Conservation (phyloP, 2,329 filamentous ascomycete species). For the Colletotrichum plurivorum region DNA sequence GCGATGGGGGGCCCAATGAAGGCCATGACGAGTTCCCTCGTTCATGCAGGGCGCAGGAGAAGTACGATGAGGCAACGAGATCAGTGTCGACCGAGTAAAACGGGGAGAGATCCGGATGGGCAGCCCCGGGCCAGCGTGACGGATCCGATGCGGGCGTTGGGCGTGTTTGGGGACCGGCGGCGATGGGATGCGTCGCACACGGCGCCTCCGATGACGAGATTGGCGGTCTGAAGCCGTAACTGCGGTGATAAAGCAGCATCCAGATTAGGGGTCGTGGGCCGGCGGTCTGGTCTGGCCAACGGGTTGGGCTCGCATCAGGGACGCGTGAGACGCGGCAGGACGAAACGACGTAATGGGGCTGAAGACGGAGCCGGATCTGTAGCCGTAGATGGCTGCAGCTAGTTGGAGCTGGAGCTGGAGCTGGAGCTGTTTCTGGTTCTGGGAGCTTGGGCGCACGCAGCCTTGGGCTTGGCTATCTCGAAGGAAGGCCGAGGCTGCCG, state of each 20-base stretch:
- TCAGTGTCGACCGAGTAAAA: constrained; percentile 23
- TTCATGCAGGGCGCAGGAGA: constrained; percentile 38
- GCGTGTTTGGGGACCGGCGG: constrained; percentile 17
- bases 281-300: constrained; percentile 27
- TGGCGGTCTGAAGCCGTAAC: constrained; percentile 32
- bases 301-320: constrained; percentile 35
- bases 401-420: not conserved
- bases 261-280: constrained; percentile 30
- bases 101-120: constrained; percentile 30
- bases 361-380: not conserved
- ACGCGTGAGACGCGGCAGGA: constrained; percentile 27
- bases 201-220: constrained; percentile 4
- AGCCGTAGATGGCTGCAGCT: not conserved
- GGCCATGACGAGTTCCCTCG: constrained; percentile 26
- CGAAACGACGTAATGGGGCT: constrained; percentile 22
- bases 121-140: constrained; percentile 16
- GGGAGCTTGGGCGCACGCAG: too few species aligned
- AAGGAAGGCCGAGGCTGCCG: constrained; percentile 5
- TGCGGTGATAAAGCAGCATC: constrained; percentile 11
- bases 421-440: not conserved
- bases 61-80: constrained; percentile 36
- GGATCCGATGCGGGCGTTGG: constrained; percentile 21
- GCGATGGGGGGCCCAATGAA: constrained; percentile 10
- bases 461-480: not conserved
- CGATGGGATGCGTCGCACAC: constrained; percentile 8